phyloP scores from a whole-genome alignment of 2,329 filamentous ascomycete species.

The Penicillium sp. region DNA sequence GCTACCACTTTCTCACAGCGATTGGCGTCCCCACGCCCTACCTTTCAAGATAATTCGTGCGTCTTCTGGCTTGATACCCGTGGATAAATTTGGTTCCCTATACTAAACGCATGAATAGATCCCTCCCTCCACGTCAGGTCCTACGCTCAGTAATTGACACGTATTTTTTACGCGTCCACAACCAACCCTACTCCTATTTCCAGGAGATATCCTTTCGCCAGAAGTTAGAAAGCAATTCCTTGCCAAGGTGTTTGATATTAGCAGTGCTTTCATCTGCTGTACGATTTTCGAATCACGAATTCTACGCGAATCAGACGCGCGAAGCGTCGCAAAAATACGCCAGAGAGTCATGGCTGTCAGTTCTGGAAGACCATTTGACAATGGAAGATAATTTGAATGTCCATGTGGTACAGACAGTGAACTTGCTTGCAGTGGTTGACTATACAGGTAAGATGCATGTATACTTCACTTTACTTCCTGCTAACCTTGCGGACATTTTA shows the following conservation, averaged over 20 bases:
- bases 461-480: neutral
- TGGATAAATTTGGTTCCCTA: neutral
- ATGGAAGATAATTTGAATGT: constrained; percentile 34
- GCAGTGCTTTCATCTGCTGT: constrained; percentile 36
- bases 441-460: constrained; percentile 35
- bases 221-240: constrained; percentile 21
- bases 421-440: constrained; percentile 41
- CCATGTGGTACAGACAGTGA: constrained; percentile 40
- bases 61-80: too few relatives aligned
- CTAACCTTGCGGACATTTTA: constrained; percentile 5
- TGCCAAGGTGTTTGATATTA: constrained; percentile 34
- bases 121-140: constrained; percentile 17
- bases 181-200: constrained; percentile 43
- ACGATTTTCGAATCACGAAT: constrained; percentile 32
- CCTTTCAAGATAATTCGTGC: too few relatives aligned
- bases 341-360: constrained; percentile 35
- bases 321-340: constrained; percentile 32
- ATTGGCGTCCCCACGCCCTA: too few relatives aligned
- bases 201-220: constrained; percentile 37
- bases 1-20: too few relatives aligned
- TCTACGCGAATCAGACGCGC: constrained; percentile 24
- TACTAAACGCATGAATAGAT: neutral
- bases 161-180: constrained; percentile 39
- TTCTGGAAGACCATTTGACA: constrained; percentile 38
- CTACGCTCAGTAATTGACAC: constrained; percentile 24